These are phyloP conservation scores for Talaromyces sp. DNA, from an alignment of 2,329 filamentous ascomycete species.

Conservation along the genomic window DNA sequence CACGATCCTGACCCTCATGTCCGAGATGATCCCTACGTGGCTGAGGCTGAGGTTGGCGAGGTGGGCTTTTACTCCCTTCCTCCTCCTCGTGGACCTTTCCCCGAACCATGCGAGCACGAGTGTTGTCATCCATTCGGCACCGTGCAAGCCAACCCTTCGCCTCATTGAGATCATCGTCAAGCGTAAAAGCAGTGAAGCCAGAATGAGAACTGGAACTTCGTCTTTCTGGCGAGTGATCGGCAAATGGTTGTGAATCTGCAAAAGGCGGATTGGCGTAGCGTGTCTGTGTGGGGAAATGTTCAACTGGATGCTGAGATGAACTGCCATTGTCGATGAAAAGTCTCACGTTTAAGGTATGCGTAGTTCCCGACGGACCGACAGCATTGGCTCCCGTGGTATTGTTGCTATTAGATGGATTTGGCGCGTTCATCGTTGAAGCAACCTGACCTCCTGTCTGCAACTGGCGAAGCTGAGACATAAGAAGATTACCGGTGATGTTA, in stretches of 20 bases:
- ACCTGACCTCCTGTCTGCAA: neutral
- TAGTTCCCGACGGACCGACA: neutral
- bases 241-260: too few species aligned
- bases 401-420: neutral
- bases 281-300: too few species aligned
- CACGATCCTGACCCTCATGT: neutral
- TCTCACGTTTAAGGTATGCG: slow-evolving; percentile 4
- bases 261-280: too few species aligned
- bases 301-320: too few species aligned
- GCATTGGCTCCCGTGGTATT: neutral
- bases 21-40: neutral
- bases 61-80: neutral
- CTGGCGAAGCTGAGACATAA: slow-evolving; percentile 8
- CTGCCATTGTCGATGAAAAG: neutral
- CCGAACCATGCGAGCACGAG: neutral
- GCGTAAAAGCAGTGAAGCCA: too few species aligned
- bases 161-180: neutral
- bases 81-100: slow-evolving; percentile 3
- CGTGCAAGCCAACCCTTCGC: too few species aligned
- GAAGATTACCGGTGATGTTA: slow-evolving; percentile 3
- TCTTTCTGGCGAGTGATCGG: too few species aligned
- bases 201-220: too few species aligned
- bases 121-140: neutral
- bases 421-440: neutral
- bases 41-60: neutral